phyloP scores from a whole-genome alignment of 2,329 filamentous ascomycete genomes.

The Aspergillus udagawae region DNA sequence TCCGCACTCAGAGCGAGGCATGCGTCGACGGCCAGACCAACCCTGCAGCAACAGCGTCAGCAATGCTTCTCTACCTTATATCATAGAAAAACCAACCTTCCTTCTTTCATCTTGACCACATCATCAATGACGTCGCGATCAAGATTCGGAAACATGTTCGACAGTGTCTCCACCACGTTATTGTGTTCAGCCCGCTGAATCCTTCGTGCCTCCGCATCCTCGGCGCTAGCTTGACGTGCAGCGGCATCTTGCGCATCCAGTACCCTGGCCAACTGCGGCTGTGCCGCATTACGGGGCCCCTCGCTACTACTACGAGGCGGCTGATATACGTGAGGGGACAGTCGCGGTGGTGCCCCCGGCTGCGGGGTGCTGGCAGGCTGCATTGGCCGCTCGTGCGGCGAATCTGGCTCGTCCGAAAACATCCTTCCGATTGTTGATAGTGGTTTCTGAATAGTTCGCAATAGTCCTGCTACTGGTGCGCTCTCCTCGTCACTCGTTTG shows the following conservation, averaged over 20 bases:
- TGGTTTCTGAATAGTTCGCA: slow-evolving; percentile 87
- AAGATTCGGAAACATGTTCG: slow-evolving; percentile 94
- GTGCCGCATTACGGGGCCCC: slow-evolving; percentile 18
- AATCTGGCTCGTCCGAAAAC: slow-evolving; percentile 67
- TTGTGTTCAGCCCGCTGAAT: slow-evolving; percentile 80
- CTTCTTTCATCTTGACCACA: slow-evolving; percentile 93
- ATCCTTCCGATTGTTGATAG: slow-evolving; percentile 90
- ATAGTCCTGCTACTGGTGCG: slow-evolving; percentile 75
- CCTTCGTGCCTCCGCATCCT: slow-evolving; percentile 79
- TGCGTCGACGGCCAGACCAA: slow-evolving; percentile 80
- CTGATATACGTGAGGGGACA: slow-evolving; percentile 45
- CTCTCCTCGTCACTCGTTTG: slow-evolving; percentile 62
- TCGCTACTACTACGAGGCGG: slow-evolving; percentile 41
- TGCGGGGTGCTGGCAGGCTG: slow-evolving; percentile 42
- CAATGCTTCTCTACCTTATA: not conserved
- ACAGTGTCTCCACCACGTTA: slow-evolving; percentile 88
- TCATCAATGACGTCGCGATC: slow-evolving; percentile 94
- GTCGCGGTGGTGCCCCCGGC: slow-evolving; percentile 48
- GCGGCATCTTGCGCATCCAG: slow-evolving; percentile 81
- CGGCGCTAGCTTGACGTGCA: slow-evolving; percentile 83
- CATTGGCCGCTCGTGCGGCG: slow-evolving; percentile 30
- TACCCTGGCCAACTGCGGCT: slow-evolving; percentile 33
- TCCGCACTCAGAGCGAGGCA: slow-evolving; percentile 65
- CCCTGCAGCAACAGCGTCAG: slow-evolving; percentile 47
- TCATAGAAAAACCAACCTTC: slow-evolving; percentile 60